These are phyloP conservation scores for Suhomyces coccinellae DNA, from an alignment of 1,139 yeast species.

Conservation along the genomic window DNA sequence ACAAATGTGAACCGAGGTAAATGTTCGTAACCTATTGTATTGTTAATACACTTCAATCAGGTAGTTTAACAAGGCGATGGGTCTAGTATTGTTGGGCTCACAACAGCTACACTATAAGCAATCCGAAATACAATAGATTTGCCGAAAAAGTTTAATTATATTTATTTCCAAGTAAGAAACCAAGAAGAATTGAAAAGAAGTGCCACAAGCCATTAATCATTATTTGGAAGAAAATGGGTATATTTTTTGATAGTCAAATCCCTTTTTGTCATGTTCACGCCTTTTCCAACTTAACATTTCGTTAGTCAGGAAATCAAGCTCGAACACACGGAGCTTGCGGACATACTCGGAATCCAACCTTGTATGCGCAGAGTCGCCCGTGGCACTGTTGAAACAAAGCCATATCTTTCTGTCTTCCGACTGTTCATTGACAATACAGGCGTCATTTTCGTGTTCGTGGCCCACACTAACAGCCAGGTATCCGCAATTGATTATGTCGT, in stretches of 20 bases:
- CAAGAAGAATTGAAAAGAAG: constrained; percentile 9
- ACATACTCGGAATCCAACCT: constrained; percentile 25
- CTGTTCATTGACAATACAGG: constrained; percentile 35
- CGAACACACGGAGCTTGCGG: constrained; percentile 39
- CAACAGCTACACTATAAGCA: background rate
- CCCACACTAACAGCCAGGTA: constrained; percentile 52
- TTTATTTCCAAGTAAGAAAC: constrained; percentile 5
- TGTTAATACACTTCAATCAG: background rate
- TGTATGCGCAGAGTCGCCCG: constrained; percentile 42
- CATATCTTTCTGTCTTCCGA: constrained; percentile 26
- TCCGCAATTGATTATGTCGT: constrained; percentile 39
- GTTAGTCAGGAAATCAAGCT: constrained; percentile 29
- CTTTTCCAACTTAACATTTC: constrained; percentile 44
- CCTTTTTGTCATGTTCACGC: constrained; percentile 27
- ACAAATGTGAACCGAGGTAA: background rate
- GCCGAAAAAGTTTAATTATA: constrained; percentile 2
- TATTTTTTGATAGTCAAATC: constrained; percentile 39
- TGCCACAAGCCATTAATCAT: background rate
- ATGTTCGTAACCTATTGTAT: background rate
- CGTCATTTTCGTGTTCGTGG: constrained; percentile 58
- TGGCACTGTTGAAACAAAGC: constrained; percentile 43
- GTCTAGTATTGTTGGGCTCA: background rate
- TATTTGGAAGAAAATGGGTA: constrained; percentile 10
- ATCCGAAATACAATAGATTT: background rate
- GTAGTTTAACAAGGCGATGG: background rate